Conservation (phyloP, 2,329 filamentous ascomycete genomes). For the Neophaeococcomyces aloes region DNA sequence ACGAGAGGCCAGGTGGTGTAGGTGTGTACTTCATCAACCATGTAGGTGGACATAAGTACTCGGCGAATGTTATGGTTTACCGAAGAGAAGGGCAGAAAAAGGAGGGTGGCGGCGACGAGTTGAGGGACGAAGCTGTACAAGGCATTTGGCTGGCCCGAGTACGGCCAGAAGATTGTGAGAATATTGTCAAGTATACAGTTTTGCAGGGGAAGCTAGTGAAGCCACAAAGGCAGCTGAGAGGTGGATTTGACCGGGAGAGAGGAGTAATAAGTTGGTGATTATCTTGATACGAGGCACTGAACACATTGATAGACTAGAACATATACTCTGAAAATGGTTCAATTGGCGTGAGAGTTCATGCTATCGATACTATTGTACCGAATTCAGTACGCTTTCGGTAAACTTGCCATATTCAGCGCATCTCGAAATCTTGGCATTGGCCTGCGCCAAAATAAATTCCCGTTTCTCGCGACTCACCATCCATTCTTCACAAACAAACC, state of each 20-base stretch:
- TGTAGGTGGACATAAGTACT: conserved; percentile 93
- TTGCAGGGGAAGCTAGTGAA: conserved; percentile 91
- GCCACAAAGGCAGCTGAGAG: conserved; percentile 71
- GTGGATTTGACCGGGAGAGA: conserved; percentile 75
- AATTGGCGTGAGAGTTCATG: too few species aligned
- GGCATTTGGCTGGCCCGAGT: conserved; percentile 89
- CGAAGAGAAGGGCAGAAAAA: conserved; percentile 41
- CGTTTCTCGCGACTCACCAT: too few species aligned
- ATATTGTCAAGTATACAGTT: conserved; percentile 78
- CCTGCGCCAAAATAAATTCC: background rate
- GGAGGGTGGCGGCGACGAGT: conserved; percentile 27
- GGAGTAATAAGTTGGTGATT: conserved; percentile 76
- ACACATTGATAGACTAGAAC: too few species aligned
- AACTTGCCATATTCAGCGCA: too few species aligned
- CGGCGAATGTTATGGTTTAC: conserved; percentile 89
- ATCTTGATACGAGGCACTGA: too few species aligned
- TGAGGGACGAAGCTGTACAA: conserved; percentile 56
- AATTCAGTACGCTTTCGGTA: too few species aligned
- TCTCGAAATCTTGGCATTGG: too few species aligned
- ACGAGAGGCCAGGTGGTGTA: conserved; percentile 81
- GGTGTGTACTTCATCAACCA: conserved; percentile 96
- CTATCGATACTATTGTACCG: too few species aligned
- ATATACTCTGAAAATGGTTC: too few species aligned
- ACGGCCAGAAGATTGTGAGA: conserved; percentile 80
- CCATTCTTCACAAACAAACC: background rate